Evolutionary conservation across 1,284 basidiomycete species (phyloP).

Genomic region (Kwoniella shivajii): DNA sequence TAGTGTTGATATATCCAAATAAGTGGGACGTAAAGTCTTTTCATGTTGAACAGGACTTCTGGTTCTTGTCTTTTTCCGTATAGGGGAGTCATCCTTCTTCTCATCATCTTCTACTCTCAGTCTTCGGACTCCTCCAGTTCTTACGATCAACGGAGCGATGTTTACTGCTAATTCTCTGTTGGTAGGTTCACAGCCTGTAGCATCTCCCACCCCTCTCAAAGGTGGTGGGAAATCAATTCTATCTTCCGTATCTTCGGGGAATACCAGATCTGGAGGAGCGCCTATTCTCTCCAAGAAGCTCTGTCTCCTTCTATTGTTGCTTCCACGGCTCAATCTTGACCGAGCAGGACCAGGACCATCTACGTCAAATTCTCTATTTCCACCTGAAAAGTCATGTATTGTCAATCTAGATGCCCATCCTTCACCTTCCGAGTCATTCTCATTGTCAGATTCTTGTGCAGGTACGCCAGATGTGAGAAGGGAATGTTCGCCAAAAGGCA

Average conservation of each 20-base stretch:
- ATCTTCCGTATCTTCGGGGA: constrained; percentile 10
- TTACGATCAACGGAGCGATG: constrained; percentile 7
- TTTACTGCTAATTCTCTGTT: constrained; percentile 4
- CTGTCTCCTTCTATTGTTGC: constrained; percentile 14
- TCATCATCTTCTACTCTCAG: constrained; percentile 8
- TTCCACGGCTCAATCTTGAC: constrained; percentile 8
- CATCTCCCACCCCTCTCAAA: constrained; percentile 3
- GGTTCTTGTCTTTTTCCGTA: constrained; percentile 3
- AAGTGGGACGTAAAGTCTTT: constrained; percentile 16
- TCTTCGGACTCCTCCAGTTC: constrained; percentile 1
- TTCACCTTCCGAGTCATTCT: constrained; percentile 10
- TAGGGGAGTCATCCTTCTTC: not conserved
- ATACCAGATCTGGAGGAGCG: constrained; percentile 10
- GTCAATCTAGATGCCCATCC: constrained; percentile 3
- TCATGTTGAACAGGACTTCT: not conserved
- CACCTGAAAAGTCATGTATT: constrained; percentile 2
- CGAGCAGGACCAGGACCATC: not conserved
- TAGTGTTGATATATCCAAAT: constrained; percentile 23
- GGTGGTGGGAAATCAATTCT: constrained; percentile 8
- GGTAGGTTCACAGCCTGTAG: constrained; percentile 15
- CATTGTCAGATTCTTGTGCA: constrained; percentile 60
- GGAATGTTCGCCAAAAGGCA: not conserved
- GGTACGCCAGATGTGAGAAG: not conserved
- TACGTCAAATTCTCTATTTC: constrained; percentile 6
- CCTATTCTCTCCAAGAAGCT: constrained; percentile 12